Base-by-base conservation (phyloP, 139 green algal genomes). In the Chlorella sorokiniana region DNA sequence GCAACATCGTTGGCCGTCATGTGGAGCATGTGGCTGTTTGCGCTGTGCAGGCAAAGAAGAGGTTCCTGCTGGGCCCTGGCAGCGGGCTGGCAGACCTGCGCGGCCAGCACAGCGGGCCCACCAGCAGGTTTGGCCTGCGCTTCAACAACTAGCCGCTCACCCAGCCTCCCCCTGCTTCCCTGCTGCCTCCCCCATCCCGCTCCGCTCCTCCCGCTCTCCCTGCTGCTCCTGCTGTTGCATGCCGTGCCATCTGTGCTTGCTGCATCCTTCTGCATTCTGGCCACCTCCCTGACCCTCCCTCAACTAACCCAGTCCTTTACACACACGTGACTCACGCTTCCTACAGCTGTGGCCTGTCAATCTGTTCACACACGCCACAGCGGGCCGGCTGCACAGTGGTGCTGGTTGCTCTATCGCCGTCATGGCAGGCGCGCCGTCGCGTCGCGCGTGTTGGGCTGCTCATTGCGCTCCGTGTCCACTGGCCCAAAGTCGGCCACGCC, bases 11-110 rank as follows among this genome's bases (percentile, higher is more conserved):
- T n/a, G n/a, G n/a, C n/a, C n/a, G n/a, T n/a, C n/a, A n/a, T n/a
- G n/a, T n/a, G n/a, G n/a, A n/a, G n/a, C n/a, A n/a, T n/a, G n/a
- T n/a, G n/a, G n/a, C n/a, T n/a, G n/a, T n/a, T n/a, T n/a, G n/a
- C n/a, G n/a, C 3, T 2, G 31, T 44, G 41, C 77, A 90, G 77
- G 69, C 82, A 20, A 84, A 89, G 69, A 91, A 89, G 68, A 86
- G 89, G 71, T 94, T 84, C n/a, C 35, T 59, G 10, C 70, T 97
- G 69, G 94, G 95, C 0, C 85, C 88, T 2, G 94, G 92, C 71
- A 93, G 75, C 37, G 95, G 92, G 9, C 78, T 88, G 69, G 86
- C 91, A 45, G 92, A 97, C 74, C 76, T 95, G 79, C 89, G 95
- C 31, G 95, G 95, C 0, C 95, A 98, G 88, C 80, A 91, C 59